Base-by-base conservation (phyloP, 2,329 filamentous ascomycete species). In the Aspergillus pseudonomiae region DNA sequence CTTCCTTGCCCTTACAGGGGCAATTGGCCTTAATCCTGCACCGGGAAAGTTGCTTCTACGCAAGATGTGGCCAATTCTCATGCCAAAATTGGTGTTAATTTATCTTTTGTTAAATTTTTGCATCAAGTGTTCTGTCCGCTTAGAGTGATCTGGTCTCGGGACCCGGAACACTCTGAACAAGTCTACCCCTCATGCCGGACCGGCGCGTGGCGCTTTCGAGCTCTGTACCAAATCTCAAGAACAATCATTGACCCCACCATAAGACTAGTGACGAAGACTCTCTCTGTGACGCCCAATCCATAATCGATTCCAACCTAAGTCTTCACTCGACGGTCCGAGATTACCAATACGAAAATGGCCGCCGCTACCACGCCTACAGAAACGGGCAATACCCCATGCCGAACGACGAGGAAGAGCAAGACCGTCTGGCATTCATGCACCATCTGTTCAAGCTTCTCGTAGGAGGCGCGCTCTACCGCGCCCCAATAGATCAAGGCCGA, bases 391-490 rank as follows among this genome's bases (percentile, higher is more conserved):
- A 81, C 60, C 75, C 76, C 30, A 70, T 79, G 34, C 79, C 79
- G 11, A 82, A 81, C 66, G 79, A 82, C 64, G 76, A 81, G 63
- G 73, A 77, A 69, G 79, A 81, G 64, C 79, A 81, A 67, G 78
- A 81, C 63, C 78, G 78, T 21, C 71, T 80, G 48, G 73, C 75
- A 52, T 66, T 81, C 57, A 71, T 76, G 62, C 79, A 82, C 66
- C 77, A 79, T 61, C 71, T 79, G 59, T 79, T 76, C 65, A 73
- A 72, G 21, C 70, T 79, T 24, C 62, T 78, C 34, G 69, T 68
- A 4, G 76, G 75, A 24, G 77, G 76, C 32, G 73, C 76, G 34
- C 72, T 81, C 3, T 75, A 75, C 63, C 74, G 77, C 19, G 77
- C 79, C 32, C 80, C 80, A 1, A 71, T 82, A 55, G 57, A 65